Conservation (phyloP, 768 basidiomycete species). For the Sutorius australiensis region DNA sequence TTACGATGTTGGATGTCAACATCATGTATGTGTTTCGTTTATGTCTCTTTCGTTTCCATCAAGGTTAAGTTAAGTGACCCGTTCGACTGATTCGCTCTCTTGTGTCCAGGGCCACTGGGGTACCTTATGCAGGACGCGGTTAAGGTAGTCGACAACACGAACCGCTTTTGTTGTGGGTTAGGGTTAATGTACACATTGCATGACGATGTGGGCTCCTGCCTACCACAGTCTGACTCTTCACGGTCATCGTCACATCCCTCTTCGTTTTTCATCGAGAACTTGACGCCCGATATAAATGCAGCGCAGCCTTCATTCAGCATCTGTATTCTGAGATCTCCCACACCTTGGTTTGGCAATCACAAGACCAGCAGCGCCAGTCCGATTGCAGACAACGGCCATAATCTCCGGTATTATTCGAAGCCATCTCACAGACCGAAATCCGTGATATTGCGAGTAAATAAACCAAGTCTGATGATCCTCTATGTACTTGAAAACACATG, state of each 20-base stretch:
- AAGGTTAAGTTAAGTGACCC: background rate
- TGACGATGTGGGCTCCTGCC: too few relatives aligned
- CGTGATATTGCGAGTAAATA: background rate
- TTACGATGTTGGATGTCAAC: conserved; percentile 66
- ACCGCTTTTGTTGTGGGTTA: background rate
- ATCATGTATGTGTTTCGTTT: conserved; percentile 56
- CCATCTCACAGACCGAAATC: background rate
- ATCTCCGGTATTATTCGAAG: background rate
- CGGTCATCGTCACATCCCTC: too few relatives aligned
- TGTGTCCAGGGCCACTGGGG: conserved; percentile 38
- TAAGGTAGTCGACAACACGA: background rate
- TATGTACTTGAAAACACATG: background rate
- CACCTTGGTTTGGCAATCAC: too few relatives aligned
- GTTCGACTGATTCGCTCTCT: background rate
- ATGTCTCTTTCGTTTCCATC: background rate
- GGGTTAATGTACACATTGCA: too few relatives aligned
- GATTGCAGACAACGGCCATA: too few relatives aligned
- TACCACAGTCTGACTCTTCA: too few relatives aligned
- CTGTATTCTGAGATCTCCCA: too few relatives aligned
- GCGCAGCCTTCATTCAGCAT: too few relatives aligned
- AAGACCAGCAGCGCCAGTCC: too few relatives aligned
- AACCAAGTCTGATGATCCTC: background rate
- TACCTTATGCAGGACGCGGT: conserved; percentile 48
- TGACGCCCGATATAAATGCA: too few relatives aligned
- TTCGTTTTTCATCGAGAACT: too few relatives aligned